Evolutionary conservation across 2,329 filamentous ascomycete genomes (phyloP), one percentile per base, ranked within the genome.

Genomic region (Dendryphion nanum): DNA sequence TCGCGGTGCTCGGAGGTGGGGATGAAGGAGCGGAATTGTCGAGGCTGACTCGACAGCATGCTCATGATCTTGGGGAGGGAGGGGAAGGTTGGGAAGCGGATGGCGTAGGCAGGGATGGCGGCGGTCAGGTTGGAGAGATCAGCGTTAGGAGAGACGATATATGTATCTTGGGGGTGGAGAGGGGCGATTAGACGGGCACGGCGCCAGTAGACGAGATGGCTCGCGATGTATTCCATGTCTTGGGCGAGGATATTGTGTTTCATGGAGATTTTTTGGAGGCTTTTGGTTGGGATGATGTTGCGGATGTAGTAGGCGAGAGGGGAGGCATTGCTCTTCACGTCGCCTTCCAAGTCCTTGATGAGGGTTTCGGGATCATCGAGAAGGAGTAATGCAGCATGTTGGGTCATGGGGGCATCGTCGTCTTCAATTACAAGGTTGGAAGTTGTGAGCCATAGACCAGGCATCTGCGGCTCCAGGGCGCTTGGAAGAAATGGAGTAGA

Each of bases 201-300:
- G 17, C 93, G 83, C 90, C 91, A 97, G 69, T 94, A 95, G 44
- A 97, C 89, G 46, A 98, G 84, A 69, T 97, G 93, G 41, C 88
- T 86, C 7, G 90, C 89, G 45, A 95, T 86, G 51, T 88, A 84
- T 47, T 91, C 85, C 46, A 97, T 85, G 51, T 95, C 87, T 20
- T 81, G 76, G 1, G 93, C 75, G 3, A 85, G 82, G 36, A 97
- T 83, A 15, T 83, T 78, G 35, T 85, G 81, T 48, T 77, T 79
- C 49, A 83, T 78, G 13, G 83, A 81, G 37, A 89, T 79, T 61
- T 90, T 86, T 77, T 86, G 51, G 76, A 90, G 47, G 0, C 76
- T 80, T 48, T 83, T 83, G 1, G 77, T 82, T 4, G 80, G 78
- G 18, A 74, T 76, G 7, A 76, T 72, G 39, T 74, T 75, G 29